Evolutionary conservation across 306 rosid species (phyloP), one percentile per base, ranked within the genome.

Genomic region (Inga laurina): DNA sequence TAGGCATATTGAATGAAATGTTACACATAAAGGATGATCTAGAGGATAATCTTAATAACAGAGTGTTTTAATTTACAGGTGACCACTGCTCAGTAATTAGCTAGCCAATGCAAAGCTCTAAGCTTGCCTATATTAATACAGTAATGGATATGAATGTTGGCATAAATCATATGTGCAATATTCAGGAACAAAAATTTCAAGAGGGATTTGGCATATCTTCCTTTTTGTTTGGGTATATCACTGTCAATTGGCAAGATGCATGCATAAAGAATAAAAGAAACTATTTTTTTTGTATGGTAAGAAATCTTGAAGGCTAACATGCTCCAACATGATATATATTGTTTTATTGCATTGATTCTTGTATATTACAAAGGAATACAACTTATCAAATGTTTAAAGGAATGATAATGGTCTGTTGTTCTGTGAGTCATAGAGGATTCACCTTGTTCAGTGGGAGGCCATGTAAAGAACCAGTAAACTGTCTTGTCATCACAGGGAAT

Each of bases 391-490:
- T 6, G 14, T 21, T 41, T 39, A 4, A 19, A 70, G 74, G 49
- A 21, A 45, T 70, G 2, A 10, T 9, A 39, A 10, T n/a, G 30
- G 8, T 10, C 10, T 30, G 9, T 41, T 19, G 18, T 39, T 21
- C 3, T 21, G 0, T 37, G 4, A 43, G 72, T 68, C 57, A 24
- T 9, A 22, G 15, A 54, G 61, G 35, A 62, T 41, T 82, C 64
- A 91, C 98, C 98, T 94, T 89, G 82, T 15, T 1, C 71, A 71
- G 87, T 78, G 52, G 91, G 90, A 59, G 85, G 43, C 94, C 94
- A 94, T 46, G 91, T 85, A 56, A 88, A 85, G 84, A 37, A 87
- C 98, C 97, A 95, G 45, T 90, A 90, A 62, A 91, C 32, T 4
- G 37, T 16, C 64, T 84, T 81, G 5, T 86, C 82, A 77, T 89